Evolutionary conservation across 208 protist genomes (phyloP).

Genomic region (Wallacemonas sp.): DNA sequence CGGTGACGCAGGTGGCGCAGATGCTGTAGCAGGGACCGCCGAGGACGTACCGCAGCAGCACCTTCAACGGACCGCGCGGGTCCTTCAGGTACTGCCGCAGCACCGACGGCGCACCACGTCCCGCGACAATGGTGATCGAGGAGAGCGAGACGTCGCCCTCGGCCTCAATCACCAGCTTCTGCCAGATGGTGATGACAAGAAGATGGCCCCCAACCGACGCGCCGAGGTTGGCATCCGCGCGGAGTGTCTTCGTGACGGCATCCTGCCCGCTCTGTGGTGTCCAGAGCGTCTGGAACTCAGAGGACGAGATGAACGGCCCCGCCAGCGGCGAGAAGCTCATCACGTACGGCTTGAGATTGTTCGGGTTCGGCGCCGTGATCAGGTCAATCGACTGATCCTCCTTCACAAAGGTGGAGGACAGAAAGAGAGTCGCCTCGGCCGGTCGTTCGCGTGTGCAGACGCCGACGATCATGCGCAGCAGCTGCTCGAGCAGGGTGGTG

Average conservation of each 20-base stretch:
- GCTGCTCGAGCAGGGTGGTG: slow-evolving; percentile 14
- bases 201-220: slow-evolving; percentile 20
- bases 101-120: slow-evolving; percentile 9
- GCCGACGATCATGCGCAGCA: slow-evolving; percentile 24
- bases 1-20: slow-evolving; percentile 25
- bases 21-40: slow-evolving; percentile 33
- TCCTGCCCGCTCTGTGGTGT: slow-evolving; percentile 14
- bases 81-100: slow-evolving; percentile 10
- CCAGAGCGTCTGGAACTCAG: background rate
- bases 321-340: slow-evolving; percentile 36
- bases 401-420: slow-evolving; percentile 19
- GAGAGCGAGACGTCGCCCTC: slow-evolving; percentile 40
- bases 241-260: slow-evolving; percentile 1
- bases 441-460: slow-evolving; percentile 16
- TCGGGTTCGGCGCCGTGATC: slow-evolving; percentile 3
- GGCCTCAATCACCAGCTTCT: slow-evolving; percentile 25
- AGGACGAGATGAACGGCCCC: slow-evolving; percentile 20
- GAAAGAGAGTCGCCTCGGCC: slow-evolving; percentile 24
- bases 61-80: background rate
- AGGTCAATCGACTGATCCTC: slow-evolving; percentile 23
- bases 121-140: slow-evolving; percentile 26
- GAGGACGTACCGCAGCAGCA: slow-evolving; percentile 33
- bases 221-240: background rate
- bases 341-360: background rate
- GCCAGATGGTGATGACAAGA: slow-evolving; percentile 28